These are phyloP conservation scores for Deuterostichococcus epilithicus DNA, from an alignment of 139 green algal genomes.

Conservation along the genomic window DNA sequence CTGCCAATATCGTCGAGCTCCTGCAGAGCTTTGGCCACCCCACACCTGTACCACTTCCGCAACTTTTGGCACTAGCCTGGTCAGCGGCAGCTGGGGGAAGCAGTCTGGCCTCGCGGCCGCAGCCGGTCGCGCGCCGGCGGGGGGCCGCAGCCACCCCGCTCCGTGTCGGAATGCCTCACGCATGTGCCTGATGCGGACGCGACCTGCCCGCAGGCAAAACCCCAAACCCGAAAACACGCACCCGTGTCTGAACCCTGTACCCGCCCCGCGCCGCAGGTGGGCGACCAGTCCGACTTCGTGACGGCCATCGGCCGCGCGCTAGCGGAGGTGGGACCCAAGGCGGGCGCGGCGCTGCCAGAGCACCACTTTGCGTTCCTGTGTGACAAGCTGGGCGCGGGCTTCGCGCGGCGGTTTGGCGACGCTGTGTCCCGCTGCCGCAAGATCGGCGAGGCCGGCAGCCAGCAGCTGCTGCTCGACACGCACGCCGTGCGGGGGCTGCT, in stretches of 20 bases:
- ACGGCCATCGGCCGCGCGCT: conserved; percentile 50
- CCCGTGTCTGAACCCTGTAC: background rate
- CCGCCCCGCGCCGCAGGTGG: conserved; percentile 41
- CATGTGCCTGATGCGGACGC: no score
- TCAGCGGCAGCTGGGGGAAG: no score
- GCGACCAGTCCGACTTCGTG: conserved; percentile 87
- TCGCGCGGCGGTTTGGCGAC: conserved; percentile 74
- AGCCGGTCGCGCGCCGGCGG: no score
- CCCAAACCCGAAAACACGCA: no score
- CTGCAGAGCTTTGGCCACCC: no score
- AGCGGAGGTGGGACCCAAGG: conserved; percentile 41
- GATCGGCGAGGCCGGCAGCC: conserved; percentile 45
- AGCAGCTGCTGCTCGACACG: conserved; percentile 75
- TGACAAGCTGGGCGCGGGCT: conserved; percentile 73
- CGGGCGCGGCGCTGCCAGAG: conserved; percentile 60
- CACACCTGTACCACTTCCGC: no score
- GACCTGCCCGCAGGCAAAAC: no score
- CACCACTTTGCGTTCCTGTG: conserved; percentile 90
- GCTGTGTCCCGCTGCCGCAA: conserved; percentile 43
- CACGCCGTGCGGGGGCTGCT: conserved; percentile 60
- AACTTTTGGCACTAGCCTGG: no score
- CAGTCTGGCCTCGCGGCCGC: no score
- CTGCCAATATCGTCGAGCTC: no score
- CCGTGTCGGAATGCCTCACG: no score
- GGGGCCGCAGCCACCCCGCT: no score